Evolutionary conservation across 139 green algal genomes (phyloP).

Genomic region (Parachlorella kessleri): DNA sequence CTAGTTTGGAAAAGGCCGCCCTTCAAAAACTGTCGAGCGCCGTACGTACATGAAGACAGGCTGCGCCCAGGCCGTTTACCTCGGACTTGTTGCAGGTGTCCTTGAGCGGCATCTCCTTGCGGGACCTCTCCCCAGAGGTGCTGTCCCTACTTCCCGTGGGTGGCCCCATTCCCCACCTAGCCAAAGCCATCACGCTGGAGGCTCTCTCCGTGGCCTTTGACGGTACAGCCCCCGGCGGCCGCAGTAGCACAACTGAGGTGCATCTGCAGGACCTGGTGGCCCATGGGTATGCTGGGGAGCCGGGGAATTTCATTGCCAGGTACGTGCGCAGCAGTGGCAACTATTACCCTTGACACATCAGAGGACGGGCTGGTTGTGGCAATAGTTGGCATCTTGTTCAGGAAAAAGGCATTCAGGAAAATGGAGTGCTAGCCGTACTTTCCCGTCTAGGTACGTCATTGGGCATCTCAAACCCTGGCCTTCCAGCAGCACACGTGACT

Average conservation of each 20-base stretch:
- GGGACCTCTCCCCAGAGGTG: constrained; percentile 1
- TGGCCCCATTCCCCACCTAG: constrained; percentile 24
- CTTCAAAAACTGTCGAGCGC: too few relatives aligned
- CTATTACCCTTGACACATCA: neutral
- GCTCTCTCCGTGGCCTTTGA: constrained; percentile 7
- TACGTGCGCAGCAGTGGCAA: too few relatives aligned
- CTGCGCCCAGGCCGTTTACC: too few relatives aligned
- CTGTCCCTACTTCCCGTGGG: constrained; percentile 16
- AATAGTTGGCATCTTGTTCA: too few relatives aligned
- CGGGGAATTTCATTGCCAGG: constrained; percentile 48
- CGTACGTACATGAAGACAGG: too few relatives aligned
- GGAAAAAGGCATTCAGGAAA: too few relatives aligned
- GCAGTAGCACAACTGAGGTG: neutral
- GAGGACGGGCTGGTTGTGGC: too few relatives aligned
- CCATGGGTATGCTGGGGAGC: constrained; percentile 39
- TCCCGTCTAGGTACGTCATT: too few relatives aligned
- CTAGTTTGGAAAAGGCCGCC: too few relatives aligned
- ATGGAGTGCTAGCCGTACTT: too few relatives aligned
- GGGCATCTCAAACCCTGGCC: too few relatives aligned
- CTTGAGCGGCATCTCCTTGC: neutral
- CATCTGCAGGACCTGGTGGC: constrained; percentile 26
- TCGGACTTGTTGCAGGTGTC: neutral
- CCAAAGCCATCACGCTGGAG: constrained; percentile 11
- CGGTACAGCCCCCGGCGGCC: neutral
- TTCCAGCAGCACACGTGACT: too few relatives aligned